These are phyloP conservation scores for Zalerion maritima DNA, from an alignment of 495 filamentous ascomycete genomes.

Conservation along the genomic window DNA sequence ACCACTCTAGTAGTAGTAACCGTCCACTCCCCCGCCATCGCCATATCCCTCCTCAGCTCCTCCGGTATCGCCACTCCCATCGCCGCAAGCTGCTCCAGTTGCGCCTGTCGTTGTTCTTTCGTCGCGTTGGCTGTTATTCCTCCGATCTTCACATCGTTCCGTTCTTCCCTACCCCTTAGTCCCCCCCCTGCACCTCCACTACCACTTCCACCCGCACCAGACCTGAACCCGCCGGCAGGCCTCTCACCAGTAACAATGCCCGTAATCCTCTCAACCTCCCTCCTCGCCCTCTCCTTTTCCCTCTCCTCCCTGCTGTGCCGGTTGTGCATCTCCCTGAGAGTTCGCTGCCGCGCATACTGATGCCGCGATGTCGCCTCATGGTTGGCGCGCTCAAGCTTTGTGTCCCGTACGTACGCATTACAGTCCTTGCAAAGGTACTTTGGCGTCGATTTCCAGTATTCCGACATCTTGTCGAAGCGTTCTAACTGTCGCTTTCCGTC, in stretches of 20 bases:
- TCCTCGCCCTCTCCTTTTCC: constrained; percentile 67
- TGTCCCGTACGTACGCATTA: constrained; percentile 80
- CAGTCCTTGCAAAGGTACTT: constrained; percentile 98
- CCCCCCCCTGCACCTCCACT: constrained; percentile 9
- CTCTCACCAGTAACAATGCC: constrained; percentile 44
- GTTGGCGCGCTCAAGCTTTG: constrained; percentile 72
- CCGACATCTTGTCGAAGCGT: constrained; percentile 72
- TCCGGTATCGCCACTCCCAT: constrained; percentile 80
- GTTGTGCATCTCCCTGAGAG: constrained; percentile 73
- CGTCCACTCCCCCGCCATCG: constrained; percentile 84
- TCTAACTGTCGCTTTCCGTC: no score
- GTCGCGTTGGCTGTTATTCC: constrained; percentile 24
- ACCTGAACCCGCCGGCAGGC: constrained; percentile 3
- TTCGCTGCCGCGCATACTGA: constrained; percentile 78
- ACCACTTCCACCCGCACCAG: constrained; percentile 7
- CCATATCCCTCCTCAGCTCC: constrained; percentile 63
- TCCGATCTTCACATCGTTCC: no score
- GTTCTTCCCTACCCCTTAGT: no score
- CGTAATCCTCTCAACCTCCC: constrained; percentile 76
- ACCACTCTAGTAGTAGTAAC: constrained; percentile 44
- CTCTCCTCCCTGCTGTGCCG: constrained; percentile 61
- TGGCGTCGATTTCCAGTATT: constrained; percentile 98
- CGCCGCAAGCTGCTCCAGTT: constrained; percentile 73
- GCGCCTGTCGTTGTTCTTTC: constrained; percentile 59
- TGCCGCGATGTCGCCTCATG: constrained; percentile 85